phyloP scores from a whole-genome alignment of 306 rosid species.

The Echinosophora koreensis region DNA sequence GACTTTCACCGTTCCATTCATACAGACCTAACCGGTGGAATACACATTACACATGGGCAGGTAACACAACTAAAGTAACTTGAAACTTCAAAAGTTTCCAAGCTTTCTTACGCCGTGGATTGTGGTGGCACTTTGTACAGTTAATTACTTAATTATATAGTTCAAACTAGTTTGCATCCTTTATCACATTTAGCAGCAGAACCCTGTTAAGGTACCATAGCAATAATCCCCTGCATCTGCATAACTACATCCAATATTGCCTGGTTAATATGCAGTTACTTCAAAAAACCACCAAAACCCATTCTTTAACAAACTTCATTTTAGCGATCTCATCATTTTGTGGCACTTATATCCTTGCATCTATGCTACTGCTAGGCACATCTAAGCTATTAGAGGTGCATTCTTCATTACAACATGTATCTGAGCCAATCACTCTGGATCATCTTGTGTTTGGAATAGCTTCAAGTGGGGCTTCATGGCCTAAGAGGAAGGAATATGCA shows the following conservation, averaged over 20 bases:
- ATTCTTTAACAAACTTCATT: constrained; percentile 49
- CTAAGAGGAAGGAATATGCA: constrained; percentile 57
- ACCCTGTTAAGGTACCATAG: not conserved
- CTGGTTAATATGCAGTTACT: constrained; percentile 54
- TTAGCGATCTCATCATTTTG: constrained; percentile 57
- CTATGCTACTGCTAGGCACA: constrained; percentile 49
- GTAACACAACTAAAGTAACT: constrained; percentile 12
- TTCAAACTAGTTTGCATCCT: not conserved
- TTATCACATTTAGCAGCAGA: not conserved
- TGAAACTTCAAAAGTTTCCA: constrained; percentile 37
- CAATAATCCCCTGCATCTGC: not conserved
- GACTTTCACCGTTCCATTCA: not conserved
- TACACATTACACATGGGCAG: constrained; percentile 9
- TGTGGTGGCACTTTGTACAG: constrained; percentile 25
- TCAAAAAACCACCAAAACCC: constrained; percentile 46
- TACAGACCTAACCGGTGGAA: not conserved
- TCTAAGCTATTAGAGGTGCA: constrained; percentile 2
- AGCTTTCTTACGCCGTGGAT: constrained; percentile 39
- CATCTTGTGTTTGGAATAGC: constrained; percentile 88
- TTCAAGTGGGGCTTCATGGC: constrained; percentile 65
- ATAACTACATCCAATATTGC: not conserved
- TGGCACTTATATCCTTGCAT: constrained; percentile 50
- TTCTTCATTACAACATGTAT: constrained; percentile 28
- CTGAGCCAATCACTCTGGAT: constrained; percentile 41
- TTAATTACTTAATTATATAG: not conserved